These are phyloP conservation scores for Hebeloma cylindrosporum DNA, from an alignment of 768 basidiomycete genomes.

Conservation along the genomic window DNA sequence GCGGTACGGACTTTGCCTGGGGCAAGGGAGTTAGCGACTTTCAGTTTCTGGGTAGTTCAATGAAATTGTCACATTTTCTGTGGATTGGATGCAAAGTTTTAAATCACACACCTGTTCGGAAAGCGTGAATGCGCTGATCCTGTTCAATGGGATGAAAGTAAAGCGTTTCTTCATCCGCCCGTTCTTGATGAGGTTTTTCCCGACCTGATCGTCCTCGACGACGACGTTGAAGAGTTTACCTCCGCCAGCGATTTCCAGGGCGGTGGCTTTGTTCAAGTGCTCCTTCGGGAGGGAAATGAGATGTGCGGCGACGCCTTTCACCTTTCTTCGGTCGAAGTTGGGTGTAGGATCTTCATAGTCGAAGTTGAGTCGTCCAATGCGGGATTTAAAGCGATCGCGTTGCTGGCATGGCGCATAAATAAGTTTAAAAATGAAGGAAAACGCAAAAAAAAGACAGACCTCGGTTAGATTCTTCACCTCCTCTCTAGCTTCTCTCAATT, in stretches of 20 bases:
- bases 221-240: constrained; percentile 91
- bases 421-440: not conserved
- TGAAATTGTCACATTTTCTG: not conserved
- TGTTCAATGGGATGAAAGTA: constrained; percentile 92
- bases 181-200: constrained; percentile 79
- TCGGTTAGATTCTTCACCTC: constrained; percentile 60
- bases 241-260: constrained; percentile 91
- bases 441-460: constrained; percentile 38
- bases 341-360: constrained; percentile 76
- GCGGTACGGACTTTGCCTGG: constrained; percentile 83
- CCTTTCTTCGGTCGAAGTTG: constrained; percentile 79
- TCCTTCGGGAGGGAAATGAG: constrained; percentile 72
- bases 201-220: constrained; percentile 87
- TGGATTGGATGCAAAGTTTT: not conserved
- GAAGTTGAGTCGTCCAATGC: constrained; percentile 74
- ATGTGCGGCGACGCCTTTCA: constrained; percentile 91
- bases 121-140: constrained; percentile 67
- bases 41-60: constrained; percentile 59
- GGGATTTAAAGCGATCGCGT: constrained; percentile 64
- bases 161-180: constrained; percentile 79
- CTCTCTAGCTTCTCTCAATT: constrained; percentile 50
- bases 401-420: constrained; percentile 38
- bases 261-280: constrained; percentile 80
- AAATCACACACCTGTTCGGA: constrained; percentile 39
- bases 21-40: constrained; percentile 67